Evolutionary conservation across 2,329 filamentous ascomycete genomes (phyloP), one percentile per base, ranked within the genome.

Genomic region (Apiospora pterosperma): DNA sequence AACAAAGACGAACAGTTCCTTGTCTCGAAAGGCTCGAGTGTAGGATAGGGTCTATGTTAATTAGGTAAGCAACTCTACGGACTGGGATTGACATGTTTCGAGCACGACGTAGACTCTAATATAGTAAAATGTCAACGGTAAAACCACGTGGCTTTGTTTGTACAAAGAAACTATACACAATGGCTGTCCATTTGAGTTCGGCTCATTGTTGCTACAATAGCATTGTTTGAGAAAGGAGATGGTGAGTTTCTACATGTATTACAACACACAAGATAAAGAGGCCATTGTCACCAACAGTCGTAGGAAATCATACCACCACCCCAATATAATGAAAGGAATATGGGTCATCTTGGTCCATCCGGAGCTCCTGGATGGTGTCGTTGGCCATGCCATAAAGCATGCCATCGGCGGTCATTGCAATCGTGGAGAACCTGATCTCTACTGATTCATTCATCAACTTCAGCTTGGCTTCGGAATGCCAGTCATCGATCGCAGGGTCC

Each of bases 311-410:
- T 42, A 8, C n/a, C n/a, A 61, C 36, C 7, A 28, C 23, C 3
- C 61, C 61, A 19, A 62, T 11, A 11, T 34, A 55, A 28, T 52
- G 39, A 55, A 62, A 62, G 8, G 61, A 34, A 36, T 48, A 62
- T 12, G 61, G 61, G 25, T 62, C 61, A n/a, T 36, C n/a, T n/a
- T n/a, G 28, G 36, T 62, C 41, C 61, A 62, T 62, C 19, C 31
- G 31, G 31, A 48, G 21, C 28, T 52, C 38, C 41, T 48, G 41
- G 38, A 62, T 52, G 4, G 25, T 31, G 10, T 41, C 31, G 23
- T 21, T 52, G 12, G 34, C 12, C 19, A 52, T 62, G 10, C 61
- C 61, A 19, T 62, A 62, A 19, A 62, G 41, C 16, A 41, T 44
- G 8, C 6, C 61, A 36, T 62, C 31, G 34, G 61, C 28, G 4